Evolutionary conservation across 2,329 filamentous ascomycete genomes (phyloP).

Genomic region (Nemania sp.): DNA sequence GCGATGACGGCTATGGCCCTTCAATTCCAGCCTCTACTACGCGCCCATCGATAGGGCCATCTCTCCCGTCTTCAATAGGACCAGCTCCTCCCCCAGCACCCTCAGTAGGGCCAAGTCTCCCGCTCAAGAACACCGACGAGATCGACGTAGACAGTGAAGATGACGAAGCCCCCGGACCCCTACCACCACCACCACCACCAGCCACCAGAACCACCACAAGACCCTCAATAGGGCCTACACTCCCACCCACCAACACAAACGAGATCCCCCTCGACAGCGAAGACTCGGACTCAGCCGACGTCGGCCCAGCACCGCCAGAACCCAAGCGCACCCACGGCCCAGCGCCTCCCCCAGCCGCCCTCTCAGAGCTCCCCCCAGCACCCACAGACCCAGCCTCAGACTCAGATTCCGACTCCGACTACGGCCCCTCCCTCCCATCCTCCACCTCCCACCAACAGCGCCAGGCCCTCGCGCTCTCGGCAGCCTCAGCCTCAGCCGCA

Average conservation of each 20-base stretch:
- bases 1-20: conserved; percentile 48
- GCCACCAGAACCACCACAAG: conserved; percentile 31
- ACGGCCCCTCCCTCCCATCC: conserved; percentile 70
- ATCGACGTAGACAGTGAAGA: conserved; percentile 60
- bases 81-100: conserved; percentile 26
- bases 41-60: conserved; percentile 26
- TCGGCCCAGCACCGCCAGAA: conserved; percentile 42
- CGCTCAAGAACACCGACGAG: conserved; percentile 56
- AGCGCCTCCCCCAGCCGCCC: conserved; percentile 57
- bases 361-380: conserved; percentile 54
- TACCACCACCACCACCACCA: conserved; percentile 27
- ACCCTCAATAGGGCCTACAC: conserved; percentile 43
- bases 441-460: conserved; percentile 57
- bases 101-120: conserved; percentile 28
- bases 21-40: conserved; percentile 28
- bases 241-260: conserved; percentile 41
- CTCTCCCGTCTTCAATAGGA: conserved; percentile 34
- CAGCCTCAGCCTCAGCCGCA: conserved; percentile 46
- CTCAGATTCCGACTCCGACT: conserved; percentile 54
- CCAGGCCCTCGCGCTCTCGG: conserved; percentile 47
- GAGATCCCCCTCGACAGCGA: conserved; percentile 44
- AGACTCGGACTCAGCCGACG: conserved; percentile 38
- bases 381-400: conserved; percentile 51
- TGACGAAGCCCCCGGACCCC: conserved; percentile 47
- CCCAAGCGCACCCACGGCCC: conserved; percentile 56